Base-by-base conservation (phyloP, 2,329 filamentous ascomycete genomes). In the Ophiostoma himal-ulmi region DNA sequence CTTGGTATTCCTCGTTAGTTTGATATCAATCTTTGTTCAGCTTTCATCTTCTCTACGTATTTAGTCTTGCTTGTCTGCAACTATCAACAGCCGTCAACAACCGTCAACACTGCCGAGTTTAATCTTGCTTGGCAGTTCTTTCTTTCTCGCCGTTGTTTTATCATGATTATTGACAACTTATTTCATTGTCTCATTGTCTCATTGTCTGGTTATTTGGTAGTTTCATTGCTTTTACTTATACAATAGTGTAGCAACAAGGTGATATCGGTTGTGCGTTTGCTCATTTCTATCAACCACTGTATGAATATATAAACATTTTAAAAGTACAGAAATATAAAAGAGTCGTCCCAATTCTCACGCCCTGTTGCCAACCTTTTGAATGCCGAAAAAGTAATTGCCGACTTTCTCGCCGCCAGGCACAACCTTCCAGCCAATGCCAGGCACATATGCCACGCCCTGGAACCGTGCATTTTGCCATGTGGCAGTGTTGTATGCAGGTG, bases 381-480 rank as follows among this genome's bases (percentile, higher is more conserved):
- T 89, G 10, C 87, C 95, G 79, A 97, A 96, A 80, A 99, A 98
- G 81, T 98, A 99, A 79, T 99, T 99, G 11, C 94, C 94, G 77
- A 92, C 88, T 77, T 87, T 88, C 82, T 98, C 94, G 76, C 93
- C 91, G 2, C 92, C 91, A 34, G 81, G 79, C 5, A 97, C 89
- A 78, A 92, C 87, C 81, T 86, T 93, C 95, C 95, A 98, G 3
- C 95, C 95, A 64, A 97, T 71, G 0, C 92, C 93, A 0, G 95
- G 95, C 70, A 98, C 85, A 82, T 97, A 99, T 67, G 97, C 84
- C 10, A 96, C 92, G 0, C 95, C 95, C 84, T 91, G 89, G 73
- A 90, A 85, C 76, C 82, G 81, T 54, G 84, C 84, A 75, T 77
- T 83, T 13, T 67, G 65, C 89, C 90, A 94, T 1, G 52, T 60